Evolutionary conservation across 306 rosid species (phyloP).

Genomic region (Acacia crassicarpa): DNA sequence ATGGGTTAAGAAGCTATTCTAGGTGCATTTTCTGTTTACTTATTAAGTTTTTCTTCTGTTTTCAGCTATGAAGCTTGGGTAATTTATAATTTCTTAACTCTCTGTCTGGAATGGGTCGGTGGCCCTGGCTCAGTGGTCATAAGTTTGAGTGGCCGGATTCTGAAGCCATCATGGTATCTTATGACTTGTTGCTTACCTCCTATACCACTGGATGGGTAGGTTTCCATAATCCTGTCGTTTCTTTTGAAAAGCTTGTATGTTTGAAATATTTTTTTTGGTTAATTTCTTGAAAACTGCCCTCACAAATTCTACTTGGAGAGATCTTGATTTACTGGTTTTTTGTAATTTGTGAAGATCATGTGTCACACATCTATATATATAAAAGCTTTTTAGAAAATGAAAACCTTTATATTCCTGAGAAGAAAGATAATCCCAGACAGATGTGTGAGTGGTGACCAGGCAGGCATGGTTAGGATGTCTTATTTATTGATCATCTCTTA

Average conservation of each 20-base stretch:
- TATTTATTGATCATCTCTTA: constrained; percentile 27
- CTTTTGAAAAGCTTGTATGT: not conserved
- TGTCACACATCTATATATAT: not conserved
- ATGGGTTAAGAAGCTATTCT: not conserved
- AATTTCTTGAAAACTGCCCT: constrained; percentile 2
- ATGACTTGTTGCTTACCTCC: constrained; percentile 92
- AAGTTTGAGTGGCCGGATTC: constrained; percentile 77
- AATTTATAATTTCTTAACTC: constrained; percentile 76
- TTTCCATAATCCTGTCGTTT: constrained; percentile 3
- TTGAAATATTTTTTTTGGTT: constrained; percentile 1
- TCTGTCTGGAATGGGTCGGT: constrained; percentile 94
- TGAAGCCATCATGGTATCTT: constrained; percentile 74
- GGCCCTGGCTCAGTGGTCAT: constrained; percentile 93
- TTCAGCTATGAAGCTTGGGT: constrained; percentile 96
- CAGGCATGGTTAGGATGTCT: not conserved
- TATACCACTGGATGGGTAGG: constrained; percentile 79
- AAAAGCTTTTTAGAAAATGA: not conserved
- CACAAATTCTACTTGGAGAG: not conserved
- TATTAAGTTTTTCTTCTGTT: constrained; percentile 23
- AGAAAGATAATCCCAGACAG: not conserved
- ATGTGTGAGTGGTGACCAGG: not conserved
- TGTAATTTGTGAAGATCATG: not conserved
- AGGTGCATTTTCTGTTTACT: not conserved
- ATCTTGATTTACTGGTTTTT: not conserved
- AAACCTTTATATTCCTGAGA: constrained; percentile 11